Conservation (phyloP, 192 early-diverging fungal species). For the Lobulomyces angularis region DNA sequence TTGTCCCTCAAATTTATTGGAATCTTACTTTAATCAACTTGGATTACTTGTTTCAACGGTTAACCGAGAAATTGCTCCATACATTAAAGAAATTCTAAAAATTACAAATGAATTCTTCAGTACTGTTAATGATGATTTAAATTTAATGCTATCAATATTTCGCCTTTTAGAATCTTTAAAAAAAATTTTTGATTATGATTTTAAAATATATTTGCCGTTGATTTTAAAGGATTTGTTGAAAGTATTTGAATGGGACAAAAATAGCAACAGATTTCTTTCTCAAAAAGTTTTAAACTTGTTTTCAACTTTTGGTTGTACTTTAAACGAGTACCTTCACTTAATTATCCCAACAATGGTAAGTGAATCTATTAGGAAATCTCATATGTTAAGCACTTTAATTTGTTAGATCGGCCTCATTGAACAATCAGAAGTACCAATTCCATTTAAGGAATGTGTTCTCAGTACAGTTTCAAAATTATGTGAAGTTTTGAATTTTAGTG, state of each 20-base stretch:
- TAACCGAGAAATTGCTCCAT: too few species aligned
- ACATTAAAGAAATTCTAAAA: constrained; percentile 54
- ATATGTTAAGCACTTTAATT: too few species aligned
- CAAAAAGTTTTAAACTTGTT: constrained; percentile 65
- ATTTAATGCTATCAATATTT: constrained; percentile 54
- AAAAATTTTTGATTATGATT: constrained; percentile 58
- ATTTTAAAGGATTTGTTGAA: constrained; percentile 58
- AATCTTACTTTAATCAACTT: too few species aligned
- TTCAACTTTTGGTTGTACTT: constrained; percentile 66
- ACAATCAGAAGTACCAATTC: constrained; percentile 44
- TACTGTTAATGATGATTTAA: constrained; percentile 26
- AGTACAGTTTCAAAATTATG: constrained; percentile 47
- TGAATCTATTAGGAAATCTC: constrained; percentile 57
- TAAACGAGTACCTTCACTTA: constrained; percentile 80
- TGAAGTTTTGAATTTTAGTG: constrained; percentile 59
- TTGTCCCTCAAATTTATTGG: too few species aligned
- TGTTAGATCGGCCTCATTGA: too few species aligned
- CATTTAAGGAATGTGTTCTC: constrained; percentile 52
- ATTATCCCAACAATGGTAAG: constrained; percentile 59
- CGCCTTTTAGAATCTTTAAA: constrained; percentile 60
- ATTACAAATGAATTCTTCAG: constrained; percentile 56
- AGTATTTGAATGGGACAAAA: constrained; percentile 54
- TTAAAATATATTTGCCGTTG: constrained; percentile 57
- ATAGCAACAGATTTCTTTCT: constrained; percentile 40
- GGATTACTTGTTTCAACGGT: too few species aligned